Base-by-base conservation (phyloP, 2,329 filamentous ascomycete species). In the Penicillium expansum region DNA sequence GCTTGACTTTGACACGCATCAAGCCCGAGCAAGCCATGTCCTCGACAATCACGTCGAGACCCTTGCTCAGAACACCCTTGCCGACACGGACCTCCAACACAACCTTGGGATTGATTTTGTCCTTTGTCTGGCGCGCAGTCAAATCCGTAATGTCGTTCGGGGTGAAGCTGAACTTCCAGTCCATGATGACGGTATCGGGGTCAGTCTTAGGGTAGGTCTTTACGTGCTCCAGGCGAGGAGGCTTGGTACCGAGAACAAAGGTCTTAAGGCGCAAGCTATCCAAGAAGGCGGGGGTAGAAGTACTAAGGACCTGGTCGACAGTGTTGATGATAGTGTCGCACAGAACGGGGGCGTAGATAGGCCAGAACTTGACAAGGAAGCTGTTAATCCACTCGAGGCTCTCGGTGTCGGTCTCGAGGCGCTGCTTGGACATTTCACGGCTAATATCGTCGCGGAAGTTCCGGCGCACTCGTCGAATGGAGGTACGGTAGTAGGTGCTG, bases 111-210 rank as follows among this genome's bases (percentile, higher is more conserved):
- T 99, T 97, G 75, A 97, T 85, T 80, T 96, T 97, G 80, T 92
- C 92, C 80, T 90, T 93, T 69, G 97, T 78, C 74, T 99, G 94
- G 59, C 89, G 86, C 2, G 88, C 81, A 2, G 94, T 99, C 83
- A 99, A 86, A 74, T 99, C 94, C 64, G 90, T 87, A 3, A 85
- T 90, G 74, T 99, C 95, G 65, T 94, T 97, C 33, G 94, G 94
- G 0, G 91, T 97, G 78, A 99, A 99, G 81, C 93, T 97, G 76
- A 99, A 99, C 70, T 96, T 96, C 94, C 94, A 99, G 73, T 99
- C 94, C 94, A 99, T 99, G 69, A 97, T 85, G 41, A 99, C 91
- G 57, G 92, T 87, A 70, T 99, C 94, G 62, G 97, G 92, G 66
- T 97, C 91, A 1, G 90, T 91, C 75, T 94, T 96, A 56, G 93